These are phyloP conservation scores for Fistulinella prunicolor DNA, from an alignment of 768 basidiomycete genomes.

Conservation along the genomic window DNA sequence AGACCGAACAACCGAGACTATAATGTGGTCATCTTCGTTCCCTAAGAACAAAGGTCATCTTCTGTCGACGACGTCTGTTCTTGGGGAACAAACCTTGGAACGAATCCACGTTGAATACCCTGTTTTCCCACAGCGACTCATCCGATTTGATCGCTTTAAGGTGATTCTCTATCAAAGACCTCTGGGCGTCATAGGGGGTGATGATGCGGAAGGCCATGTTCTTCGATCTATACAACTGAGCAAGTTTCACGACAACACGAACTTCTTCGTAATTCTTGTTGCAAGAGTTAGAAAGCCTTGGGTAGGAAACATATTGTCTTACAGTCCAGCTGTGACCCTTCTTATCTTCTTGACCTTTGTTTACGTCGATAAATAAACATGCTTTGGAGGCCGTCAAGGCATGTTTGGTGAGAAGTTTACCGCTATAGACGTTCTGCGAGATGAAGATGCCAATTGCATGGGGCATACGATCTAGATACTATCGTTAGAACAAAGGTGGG, in stretches of 20 bases:
- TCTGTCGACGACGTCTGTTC: conserved; percentile 1
- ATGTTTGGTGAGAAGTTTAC: conserved; percentile 57
- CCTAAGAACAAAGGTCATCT: conserved; percentile 41
- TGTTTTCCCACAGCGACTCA: conserved; percentile 68
- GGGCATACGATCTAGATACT: conserved; percentile 77
- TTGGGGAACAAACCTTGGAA: conserved; percentile 62
- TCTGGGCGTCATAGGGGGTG: conserved; percentile 77
- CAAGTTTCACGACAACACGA: conserved; percentile 51
- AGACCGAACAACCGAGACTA: conserved; percentile 67
- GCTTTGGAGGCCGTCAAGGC: conserved; percentile 32
- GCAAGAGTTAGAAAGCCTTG: conserved; percentile 9
- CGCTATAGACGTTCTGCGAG: conserved; percentile 60
- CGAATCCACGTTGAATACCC: conserved; percentile 72
- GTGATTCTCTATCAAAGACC: conserved; percentile 50
- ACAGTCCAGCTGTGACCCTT: conserved; percentile 38
- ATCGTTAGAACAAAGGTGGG: not conserved
- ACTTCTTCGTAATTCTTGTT: conserved; percentile 59
- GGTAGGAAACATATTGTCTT: not conserved
- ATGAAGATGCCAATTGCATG: conserved; percentile 69
- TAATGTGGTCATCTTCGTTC: conserved; percentile 75
- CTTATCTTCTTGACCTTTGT: conserved; percentile 30
- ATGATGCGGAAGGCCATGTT: conserved; percentile 58
- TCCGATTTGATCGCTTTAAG: conserved; percentile 47
- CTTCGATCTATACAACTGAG: conserved; percentile 45
- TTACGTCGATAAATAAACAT: conserved; percentile 40